Conservation (phyloP, 768 basidiomycete species). For the Cystobasidium ongulense region DNA sequence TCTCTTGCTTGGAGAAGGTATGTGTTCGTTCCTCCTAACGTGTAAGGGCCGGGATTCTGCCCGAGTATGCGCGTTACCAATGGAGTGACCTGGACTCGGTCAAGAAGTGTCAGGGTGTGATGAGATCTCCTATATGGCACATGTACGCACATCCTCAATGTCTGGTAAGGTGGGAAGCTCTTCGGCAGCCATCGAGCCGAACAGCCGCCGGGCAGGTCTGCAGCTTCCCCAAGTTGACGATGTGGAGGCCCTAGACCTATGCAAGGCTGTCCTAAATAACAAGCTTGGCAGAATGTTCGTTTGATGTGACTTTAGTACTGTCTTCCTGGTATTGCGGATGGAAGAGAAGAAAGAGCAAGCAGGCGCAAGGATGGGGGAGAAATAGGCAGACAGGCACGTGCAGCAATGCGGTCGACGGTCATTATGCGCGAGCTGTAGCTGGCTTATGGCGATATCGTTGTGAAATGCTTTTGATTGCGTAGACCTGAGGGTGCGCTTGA, state of each 20-base stretch:
- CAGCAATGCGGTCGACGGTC: background rate
- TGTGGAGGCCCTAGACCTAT: background rate
- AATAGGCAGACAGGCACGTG: background rate
- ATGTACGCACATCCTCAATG: background rate
- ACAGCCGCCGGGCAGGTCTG: background rate
- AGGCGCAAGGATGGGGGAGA: background rate
- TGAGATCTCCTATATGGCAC: background rate
- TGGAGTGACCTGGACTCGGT: conserved; percentile 2
- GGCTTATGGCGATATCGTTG: too few species aligned
- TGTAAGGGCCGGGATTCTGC: conserved; percentile 81
- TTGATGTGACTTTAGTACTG: too few species aligned
- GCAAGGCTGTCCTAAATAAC: too few species aligned
- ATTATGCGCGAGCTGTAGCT: background rate
- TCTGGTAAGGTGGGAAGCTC: background rate
- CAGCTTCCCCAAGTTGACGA: background rate
- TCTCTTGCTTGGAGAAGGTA: conserved; percentile 60
- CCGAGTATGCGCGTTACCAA: conserved; percentile 35
- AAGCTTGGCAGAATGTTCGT: too few species aligned
- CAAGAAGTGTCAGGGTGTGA: background rate
- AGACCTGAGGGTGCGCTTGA: too few species aligned
- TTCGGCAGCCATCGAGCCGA: background rate
- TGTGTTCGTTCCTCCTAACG: conserved; percentile 85
- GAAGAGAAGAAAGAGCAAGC: background rate
- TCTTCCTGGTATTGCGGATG: background rate
- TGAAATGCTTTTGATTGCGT: too few species aligned